Conservation (phyloP, 805 yeast genomes). For the Trichomonascus vanleenenianus region DNA sequence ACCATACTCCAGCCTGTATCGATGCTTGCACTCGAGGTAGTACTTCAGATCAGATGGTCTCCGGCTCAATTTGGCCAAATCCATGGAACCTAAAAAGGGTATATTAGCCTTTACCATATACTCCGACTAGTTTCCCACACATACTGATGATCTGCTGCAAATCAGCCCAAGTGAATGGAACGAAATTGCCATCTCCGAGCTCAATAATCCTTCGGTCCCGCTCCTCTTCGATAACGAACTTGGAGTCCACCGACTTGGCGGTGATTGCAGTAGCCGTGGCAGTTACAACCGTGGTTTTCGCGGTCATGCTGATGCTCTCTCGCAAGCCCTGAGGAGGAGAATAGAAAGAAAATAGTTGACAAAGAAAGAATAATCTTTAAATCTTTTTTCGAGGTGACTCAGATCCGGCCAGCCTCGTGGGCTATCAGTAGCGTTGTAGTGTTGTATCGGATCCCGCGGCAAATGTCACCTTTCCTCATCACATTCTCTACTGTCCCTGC, state of each 20-base stretch:
- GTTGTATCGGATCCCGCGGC: too few species aligned
- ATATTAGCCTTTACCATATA: neutral
- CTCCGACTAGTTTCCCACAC: neutral
- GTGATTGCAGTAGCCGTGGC: neutral
- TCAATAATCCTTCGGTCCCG: constrained; percentile 14
- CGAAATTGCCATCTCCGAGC: constrained; percentile 20
- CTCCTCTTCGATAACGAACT: constrained; percentile 2
- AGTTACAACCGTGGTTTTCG: neutral
- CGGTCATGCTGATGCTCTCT: neutral
- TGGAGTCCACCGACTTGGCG: neutral
- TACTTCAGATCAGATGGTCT: constrained; percentile 13
- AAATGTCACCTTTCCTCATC: too few species aligned
- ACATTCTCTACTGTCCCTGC: too few species aligned
- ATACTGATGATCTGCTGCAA: constrained; percentile 20
- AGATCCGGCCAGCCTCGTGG: too few species aligned
- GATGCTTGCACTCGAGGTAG: constrained; percentile 12
- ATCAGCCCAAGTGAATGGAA: constrained; percentile 20
- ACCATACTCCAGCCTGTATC: constrained; percentile 13
- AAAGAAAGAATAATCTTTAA: neutral
- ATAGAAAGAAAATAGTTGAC: neutral
- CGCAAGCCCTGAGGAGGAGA: neutral
- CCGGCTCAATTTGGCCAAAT: constrained; percentile 10
- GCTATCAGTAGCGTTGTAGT: too few species aligned
- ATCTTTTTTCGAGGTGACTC: too few species aligned
- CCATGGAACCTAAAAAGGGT: constrained; percentile 2